A percentile compares a stretch with the other conserved stretches of the same genome.
Evolutionary conservation across 768 basidiomycete species (phyloP).

Genomic region (Kwoniella botswanensis): DNA sequence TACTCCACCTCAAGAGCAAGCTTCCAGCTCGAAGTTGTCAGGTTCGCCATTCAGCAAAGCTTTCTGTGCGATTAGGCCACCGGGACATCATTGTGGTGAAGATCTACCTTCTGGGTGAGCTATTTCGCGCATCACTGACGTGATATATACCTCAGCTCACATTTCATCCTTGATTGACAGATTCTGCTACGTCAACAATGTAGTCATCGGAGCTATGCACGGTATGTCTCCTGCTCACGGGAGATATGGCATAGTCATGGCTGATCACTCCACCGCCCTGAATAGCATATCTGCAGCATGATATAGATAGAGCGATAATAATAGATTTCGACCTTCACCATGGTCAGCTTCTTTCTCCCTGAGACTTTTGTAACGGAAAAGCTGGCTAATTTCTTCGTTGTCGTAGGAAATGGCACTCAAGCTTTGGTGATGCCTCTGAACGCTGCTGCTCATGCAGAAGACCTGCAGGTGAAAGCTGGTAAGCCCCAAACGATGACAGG

Average conservation of each 20-base stretch:
- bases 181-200: conserved; percentile 96
- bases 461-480: conserved; percentile 60
- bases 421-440: conserved; percentile 90
- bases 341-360: conserved; percentile 61
- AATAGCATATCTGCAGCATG: conserved; percentile 78
- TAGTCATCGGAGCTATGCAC: conserved; percentile 85
- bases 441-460: conserved; percentile 76
- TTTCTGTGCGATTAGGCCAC: conserved; percentile 85
- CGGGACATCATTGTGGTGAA: conserved; percentile 94
- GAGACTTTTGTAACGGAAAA: background rate
- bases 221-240: conserved; percentile 62
- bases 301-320: conserved; percentile 77
- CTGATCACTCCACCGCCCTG: too few species aligned
- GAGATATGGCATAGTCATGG: background rate
- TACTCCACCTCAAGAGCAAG: background rate
- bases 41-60: conserved; percentile 58
- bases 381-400: background rate
- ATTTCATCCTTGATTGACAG: conserved; percentile 18
- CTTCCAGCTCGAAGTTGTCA: background rate
- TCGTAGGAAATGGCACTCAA: conserved; percentile 85
- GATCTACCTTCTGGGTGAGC: conserved; percentile 75
- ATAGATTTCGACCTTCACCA: conserved; percentile 94
- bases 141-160: background rate
- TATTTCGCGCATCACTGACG: background rate
- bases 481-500: conserved; percentile 44